Evolutionary conservation across 2,329 filamentous ascomycete genomes (phyloP), one percentile per base, ranked within the genome.

Genomic region (Fusarium humuli): DNA sequence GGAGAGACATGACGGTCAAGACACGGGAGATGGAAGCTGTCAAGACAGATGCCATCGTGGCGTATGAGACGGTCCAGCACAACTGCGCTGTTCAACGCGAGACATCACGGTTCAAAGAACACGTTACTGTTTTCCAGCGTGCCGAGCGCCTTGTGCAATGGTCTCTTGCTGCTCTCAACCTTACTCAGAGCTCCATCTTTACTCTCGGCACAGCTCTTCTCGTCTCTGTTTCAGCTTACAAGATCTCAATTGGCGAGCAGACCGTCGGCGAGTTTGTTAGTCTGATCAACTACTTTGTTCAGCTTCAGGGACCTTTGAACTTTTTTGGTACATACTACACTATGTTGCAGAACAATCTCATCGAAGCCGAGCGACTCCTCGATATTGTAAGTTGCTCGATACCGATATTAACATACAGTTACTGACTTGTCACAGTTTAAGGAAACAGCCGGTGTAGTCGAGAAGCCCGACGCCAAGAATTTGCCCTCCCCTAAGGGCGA

Each of bases 101-200:
- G 73, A 88, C 88, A 44, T 81, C 84, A 54, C 81, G 87, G 9
- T 90, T 89, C 73, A 83, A 82, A 30, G 79, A 84, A 23, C 86
- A 88, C 14, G 87, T 90, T 1, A 40, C 69, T 20, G 49, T 75
- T 13, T 90, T 85, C 72, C 88, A 90, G 67, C 80, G 79, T 12
- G 70, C 71, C 2, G 70, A 78, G 30, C 57, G 74, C 32, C 47
- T 77, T 27, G 70, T 76, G 7, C 67, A 77, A 30, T 68, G 73
- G 73, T 71, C 71, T 8, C 61, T 77, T n/a, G 71, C 78, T 70
- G 79, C 85, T 9, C 85, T 90, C 77, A 90, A 90, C 72, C 84
- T 89, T 13, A 85, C 86, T 0, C 88, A 90, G 69, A 90, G 88
- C 76, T 84, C 88, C 55, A 85, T 90, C n/a, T 90, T 90, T 72